These are phyloP conservation scores for Phycomyces blakesleeanus DNA, from an alignment of 192 early-diverging fungal species.

Conservation along the genomic window DNA sequence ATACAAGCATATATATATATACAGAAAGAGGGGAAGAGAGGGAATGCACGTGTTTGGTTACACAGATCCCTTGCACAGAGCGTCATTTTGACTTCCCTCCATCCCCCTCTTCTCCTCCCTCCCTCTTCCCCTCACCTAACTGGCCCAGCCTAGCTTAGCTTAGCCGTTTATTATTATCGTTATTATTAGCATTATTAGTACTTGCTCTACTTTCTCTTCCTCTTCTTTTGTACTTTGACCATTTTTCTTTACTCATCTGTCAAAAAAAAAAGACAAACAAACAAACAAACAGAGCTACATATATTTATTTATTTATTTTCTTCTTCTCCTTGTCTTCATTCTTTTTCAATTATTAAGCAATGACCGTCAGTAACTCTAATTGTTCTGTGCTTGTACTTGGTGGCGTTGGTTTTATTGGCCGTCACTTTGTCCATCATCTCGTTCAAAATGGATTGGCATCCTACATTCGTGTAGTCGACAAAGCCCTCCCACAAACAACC, in stretches of 20 bases:
- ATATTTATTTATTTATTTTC: neutral
- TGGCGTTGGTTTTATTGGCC: conserved; percentile 83
- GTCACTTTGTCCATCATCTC: conserved; percentile 70
- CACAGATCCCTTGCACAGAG: neutral
- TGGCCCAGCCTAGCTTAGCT: too few species aligned
- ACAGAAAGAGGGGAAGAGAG: neutral
- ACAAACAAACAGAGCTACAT: too few species aligned
- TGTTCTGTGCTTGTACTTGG: conserved; percentile 71
- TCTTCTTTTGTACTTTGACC: too few species aligned
- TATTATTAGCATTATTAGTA: too few species aligned
- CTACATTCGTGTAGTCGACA: conserved; percentile 74
- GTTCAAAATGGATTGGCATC: conserved; percentile 61
- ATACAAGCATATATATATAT: too few species aligned
- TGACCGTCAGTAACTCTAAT: conserved; percentile 29
- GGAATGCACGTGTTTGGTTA: neutral
- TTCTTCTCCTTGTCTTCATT: too few species aligned
- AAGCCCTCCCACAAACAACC: conserved; percentile 76
- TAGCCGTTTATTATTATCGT: too few species aligned
- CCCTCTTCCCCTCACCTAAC: neutral
- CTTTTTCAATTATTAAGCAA: neutral
- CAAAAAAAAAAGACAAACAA: too few species aligned
- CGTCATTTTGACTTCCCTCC: neutral
- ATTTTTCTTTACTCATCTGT: too few species aligned
- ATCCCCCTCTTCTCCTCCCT: neutral
- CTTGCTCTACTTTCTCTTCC: too few species aligned